phyloP scores from a whole-genome alignment of 768 basidiomycete genomes.

The Boletus insuetus region DNA sequence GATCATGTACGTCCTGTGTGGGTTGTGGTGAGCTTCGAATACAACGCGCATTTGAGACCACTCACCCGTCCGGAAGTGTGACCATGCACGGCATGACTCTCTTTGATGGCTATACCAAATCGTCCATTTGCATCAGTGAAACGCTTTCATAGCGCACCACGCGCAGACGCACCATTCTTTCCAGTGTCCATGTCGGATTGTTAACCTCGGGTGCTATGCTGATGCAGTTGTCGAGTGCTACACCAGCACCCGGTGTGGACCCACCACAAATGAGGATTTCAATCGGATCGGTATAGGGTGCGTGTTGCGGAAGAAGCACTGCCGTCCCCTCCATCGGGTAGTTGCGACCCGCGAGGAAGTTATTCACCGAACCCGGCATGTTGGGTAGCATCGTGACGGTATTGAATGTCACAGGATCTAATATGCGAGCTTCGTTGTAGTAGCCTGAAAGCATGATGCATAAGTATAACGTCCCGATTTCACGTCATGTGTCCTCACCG shows the following conservation, averaged over 20 bases:
- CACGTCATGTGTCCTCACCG: constrained; percentile 41
- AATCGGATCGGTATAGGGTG: constrained; percentile 75
- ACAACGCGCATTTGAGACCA: no score
- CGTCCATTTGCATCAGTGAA: neutral
- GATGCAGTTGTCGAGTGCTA: constrained; percentile 68
- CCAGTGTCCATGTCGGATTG: constrained; percentile 65
- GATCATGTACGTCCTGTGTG: constrained; percentile 71
- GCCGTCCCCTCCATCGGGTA: constrained; percentile 77
- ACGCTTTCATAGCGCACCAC: neutral
- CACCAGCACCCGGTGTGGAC: constrained; percentile 50
- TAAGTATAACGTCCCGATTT: neutral
- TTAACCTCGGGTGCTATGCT: constrained; percentile 60
- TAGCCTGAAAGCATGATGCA: constrained; percentile 45
- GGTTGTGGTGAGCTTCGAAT: neutral
- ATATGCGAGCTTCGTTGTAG: constrained; percentile 77
- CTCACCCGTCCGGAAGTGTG: constrained; percentile 48
- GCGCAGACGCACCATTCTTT: constrained; percentile 64
- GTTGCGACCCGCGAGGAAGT: constrained; percentile 69
- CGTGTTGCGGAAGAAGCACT: constrained; percentile 63
- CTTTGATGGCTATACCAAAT: constrained; percentile 49
- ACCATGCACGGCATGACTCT: constrained; percentile 79
- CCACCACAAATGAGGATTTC: constrained; percentile 74
- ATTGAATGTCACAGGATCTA: constrained; percentile 62
- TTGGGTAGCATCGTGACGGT: constrained; percentile 64
- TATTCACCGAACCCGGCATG: constrained; percentile 70